phyloP scores from a whole-genome alignment of 345 rosid species.

The Mallotus nudiflorus region DNA sequence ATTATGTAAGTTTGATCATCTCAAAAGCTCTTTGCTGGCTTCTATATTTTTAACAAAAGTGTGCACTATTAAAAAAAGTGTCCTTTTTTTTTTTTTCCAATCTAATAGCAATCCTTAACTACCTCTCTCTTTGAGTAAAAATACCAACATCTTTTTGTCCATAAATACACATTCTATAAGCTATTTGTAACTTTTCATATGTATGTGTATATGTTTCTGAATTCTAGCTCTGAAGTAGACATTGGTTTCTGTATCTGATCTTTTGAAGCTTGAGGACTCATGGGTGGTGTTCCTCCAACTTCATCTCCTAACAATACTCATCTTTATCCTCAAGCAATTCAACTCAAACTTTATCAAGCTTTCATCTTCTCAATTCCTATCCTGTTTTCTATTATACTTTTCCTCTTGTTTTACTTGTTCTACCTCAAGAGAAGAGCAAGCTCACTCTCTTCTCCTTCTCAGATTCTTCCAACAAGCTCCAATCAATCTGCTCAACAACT shows the following conservation, averaged over 20 bases:
- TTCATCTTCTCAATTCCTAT: constrained; percentile 96
- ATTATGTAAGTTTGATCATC: constrained; percentile 30
- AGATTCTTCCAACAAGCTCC: constrained; percentile 48
- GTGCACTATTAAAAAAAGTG: constrained; percentile 12
- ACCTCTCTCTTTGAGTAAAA: constrained; percentile 7
- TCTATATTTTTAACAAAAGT: constrained; percentile 20
- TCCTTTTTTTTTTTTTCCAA: constrained; percentile 10
- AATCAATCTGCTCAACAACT: constrained; percentile 42
- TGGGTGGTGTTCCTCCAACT: constrained; percentile 69
- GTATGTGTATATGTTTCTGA: neutral
- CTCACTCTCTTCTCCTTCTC: constrained; percentile 39
- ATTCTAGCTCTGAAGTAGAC: neutral
- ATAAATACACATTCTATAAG: constrained; percentile 15
- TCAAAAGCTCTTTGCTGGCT: constrained; percentile 23
- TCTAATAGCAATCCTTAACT: constrained; percentile 11
- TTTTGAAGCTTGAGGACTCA: constrained; percentile 23
- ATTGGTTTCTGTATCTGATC: neutral
- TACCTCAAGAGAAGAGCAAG: constrained; percentile 92
- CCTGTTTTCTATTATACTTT: constrained; percentile 86
- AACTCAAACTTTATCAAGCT: constrained; percentile 91
- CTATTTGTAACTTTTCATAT: constrained; percentile 7
- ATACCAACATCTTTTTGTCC: neutral
- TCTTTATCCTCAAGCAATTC: constrained; percentile 78
- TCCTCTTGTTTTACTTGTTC: constrained; percentile 83
- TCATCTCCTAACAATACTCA: constrained; percentile 60